These are phyloP conservation scores for Aegilops longissima DNA, from an alignment of 176 grass and related monocot genomes.

Conservation along the genomic window DNA sequence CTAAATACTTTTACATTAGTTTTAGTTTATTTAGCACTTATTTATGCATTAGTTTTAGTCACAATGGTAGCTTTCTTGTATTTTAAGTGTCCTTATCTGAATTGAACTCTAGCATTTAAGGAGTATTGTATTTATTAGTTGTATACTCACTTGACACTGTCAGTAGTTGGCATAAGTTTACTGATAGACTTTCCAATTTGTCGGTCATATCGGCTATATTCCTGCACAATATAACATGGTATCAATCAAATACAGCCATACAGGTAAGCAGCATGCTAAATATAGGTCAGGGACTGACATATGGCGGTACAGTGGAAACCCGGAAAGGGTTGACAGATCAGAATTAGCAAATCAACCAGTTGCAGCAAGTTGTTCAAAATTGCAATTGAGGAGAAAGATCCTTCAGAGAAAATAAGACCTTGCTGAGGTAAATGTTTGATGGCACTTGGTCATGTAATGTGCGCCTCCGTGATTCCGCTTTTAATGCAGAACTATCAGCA, in stretches of 20 bases:
- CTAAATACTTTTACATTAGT: no score
- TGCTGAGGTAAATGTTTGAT: conserved; percentile 47
- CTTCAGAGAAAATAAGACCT: conserved; percentile 53
- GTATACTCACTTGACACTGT: conserved; percentile 60
- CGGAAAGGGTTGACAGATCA: conserved; percentile 10
- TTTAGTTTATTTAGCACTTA: no score
- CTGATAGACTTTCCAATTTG: conserved; percentile 68
- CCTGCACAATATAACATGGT: conserved; percentile 39
- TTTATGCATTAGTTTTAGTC: not conserved
- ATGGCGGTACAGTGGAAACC: not conserved
- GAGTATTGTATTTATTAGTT: not conserved
- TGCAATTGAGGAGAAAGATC: not conserved
- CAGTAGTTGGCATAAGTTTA: conserved; percentile 65
- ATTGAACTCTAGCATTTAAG: conserved; percentile 2
- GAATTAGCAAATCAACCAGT: conserved; percentile 18
- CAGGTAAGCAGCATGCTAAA: conserved; percentile 8
- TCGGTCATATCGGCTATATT: conserved; percentile 57
- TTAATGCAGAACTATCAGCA: conserved; percentile 65
- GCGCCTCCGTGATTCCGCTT: conserved; percentile 63
- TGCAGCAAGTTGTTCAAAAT: conserved; percentile 19
- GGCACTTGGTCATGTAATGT: conserved; percentile 70
- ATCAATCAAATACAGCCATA: conserved; percentile 13
- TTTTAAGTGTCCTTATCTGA: conserved; percentile 1
- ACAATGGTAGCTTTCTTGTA: not conserved
- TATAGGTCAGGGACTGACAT: conserved; percentile 11